These are phyloP conservation scores for Malus hybrid DNA, from an alignment of 331 rosid genomes.

Conservation along the genomic window DNA sequence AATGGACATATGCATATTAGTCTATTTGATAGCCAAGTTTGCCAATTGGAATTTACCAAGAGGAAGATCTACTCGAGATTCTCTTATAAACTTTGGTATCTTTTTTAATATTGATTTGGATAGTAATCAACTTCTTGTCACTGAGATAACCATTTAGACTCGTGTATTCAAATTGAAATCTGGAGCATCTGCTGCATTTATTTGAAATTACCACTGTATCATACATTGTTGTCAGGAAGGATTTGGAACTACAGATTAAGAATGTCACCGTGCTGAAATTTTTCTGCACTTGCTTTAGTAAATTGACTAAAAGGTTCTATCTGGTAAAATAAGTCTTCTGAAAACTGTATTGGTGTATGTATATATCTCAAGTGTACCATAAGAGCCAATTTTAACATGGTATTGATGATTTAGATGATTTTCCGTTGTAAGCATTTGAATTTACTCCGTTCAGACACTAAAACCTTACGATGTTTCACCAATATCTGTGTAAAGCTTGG, in stretches of 20 bases:
- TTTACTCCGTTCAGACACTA: neutral
- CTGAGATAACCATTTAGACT: conserved; percentile 37
- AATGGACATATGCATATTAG: no score
- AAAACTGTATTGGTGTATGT: no score
- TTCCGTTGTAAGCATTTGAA: neutral
- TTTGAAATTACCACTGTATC: conserved; percentile 58
- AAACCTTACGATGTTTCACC: neutral
- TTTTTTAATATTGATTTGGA: neutral
- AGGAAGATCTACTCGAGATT: conserved; percentile 37
- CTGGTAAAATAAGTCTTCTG: no score
- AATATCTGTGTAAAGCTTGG: conserved; percentile 51
- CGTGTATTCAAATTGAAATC: conserved; percentile 63
- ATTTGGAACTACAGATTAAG: conserved; percentile 64
- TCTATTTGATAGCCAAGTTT: no score
- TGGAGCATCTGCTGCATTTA: conserved; percentile 90
- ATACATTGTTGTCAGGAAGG: neutral
- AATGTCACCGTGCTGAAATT: no score
- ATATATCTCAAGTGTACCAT: no score
- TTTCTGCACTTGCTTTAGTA: no score
- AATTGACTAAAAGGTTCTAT: no score
- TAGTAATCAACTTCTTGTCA: conserved; percentile 5
- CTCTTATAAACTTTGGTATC: neutral
- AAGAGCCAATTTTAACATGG: neutral
- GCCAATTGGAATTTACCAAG: conserved; percentile 61
- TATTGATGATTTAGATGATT: neutral